phyloP scores from a whole-genome alignment of 225 moss, liverwort and hornwort genomes.

The Asterella californica region DNA sequence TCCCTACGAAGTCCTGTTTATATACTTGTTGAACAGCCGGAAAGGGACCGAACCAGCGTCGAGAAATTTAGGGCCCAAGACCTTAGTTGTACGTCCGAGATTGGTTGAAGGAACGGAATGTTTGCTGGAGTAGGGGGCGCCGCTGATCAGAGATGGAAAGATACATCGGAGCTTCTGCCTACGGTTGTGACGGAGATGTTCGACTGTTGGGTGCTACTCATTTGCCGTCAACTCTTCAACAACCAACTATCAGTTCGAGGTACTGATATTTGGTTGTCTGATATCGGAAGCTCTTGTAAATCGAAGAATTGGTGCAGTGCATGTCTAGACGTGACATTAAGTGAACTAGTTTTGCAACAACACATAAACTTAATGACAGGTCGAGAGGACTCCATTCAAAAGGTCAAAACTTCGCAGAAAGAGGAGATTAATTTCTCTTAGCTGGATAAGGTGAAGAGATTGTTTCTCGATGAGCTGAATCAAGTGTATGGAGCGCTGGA shows the following conservation, averaged over 20 bases:
- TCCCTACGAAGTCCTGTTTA: background rate
- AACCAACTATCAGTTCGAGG: background rate
- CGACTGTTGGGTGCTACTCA: background rate
- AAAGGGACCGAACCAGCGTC: background rate
- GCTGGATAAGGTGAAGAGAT: background rate
- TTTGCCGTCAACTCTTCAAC: background rate
- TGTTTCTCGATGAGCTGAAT: background rate
- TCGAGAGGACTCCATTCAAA: background rate
- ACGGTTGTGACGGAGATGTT: background rate
- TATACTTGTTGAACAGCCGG: background rate
- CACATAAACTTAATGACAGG: background rate
- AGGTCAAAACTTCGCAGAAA: background rate
- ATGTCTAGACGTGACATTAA: background rate
- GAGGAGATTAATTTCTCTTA: background rate
- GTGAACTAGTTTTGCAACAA: constrained; percentile 5
- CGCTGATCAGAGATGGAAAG: background rate
- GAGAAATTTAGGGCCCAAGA: background rate
- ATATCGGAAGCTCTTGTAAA: background rate
- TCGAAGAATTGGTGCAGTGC: background rate
- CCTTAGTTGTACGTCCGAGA: background rate
- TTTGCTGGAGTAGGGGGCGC: background rate
- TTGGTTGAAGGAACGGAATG: background rate
- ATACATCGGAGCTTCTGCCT: background rate
- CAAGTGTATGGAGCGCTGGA: background rate
- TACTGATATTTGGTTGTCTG: no score